Evolutionary conservation across 164 flowering plant species (phyloP), one percentile per base, ranked within the genome.

Genomic region (Litsea cubeba): DNA sequence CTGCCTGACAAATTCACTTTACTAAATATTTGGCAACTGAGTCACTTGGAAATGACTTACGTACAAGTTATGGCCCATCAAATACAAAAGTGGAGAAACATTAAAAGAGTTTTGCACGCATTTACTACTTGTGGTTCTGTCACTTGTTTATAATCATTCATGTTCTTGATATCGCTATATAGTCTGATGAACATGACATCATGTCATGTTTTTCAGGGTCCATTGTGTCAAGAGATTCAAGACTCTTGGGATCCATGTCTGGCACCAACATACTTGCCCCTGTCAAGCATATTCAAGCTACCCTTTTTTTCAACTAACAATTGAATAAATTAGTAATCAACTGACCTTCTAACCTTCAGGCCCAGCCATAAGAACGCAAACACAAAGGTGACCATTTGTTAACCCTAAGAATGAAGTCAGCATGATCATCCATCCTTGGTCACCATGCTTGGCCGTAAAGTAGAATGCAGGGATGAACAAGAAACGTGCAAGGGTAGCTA

Each of bases 341-440:
- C 84, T 69, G 50, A 90, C 97, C 94, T 89, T 90, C 64, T 89
- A 92, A 60, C 94, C 95, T 70, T 80, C 79, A 14, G 95, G 95
- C 24, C 94, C 95, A 2, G 80, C 69, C 5, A 88, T 92, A 15
- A 92, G 82, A 58, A 88, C 85, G 65, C 95, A 89, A 50, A 92
- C 93, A 12, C 91, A 87, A 57, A 92, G 86, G 72, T 90, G 83
- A 18, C 97, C 97, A 71, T 89, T 88, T 22, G 78, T 81, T 50
- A 89, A 69, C 15, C 97, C 95, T 74, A 92, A 71, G 77, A 88
- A 75, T 18, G 89, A 86, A n/a, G 87, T 83, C 20, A 92, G 77
- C 79, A 85, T 17, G 60, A 90, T 92, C 95, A 92, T 90, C 91
- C 91, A 90, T 23, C 97, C 97, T 50, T 92, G 91, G 68, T 80